Percentiles rank a stretch among this genome's conserved stretches.
phyloP scores from a whole-genome alignment of 257 asterid genomes.

The Misopates orontium region DNA sequence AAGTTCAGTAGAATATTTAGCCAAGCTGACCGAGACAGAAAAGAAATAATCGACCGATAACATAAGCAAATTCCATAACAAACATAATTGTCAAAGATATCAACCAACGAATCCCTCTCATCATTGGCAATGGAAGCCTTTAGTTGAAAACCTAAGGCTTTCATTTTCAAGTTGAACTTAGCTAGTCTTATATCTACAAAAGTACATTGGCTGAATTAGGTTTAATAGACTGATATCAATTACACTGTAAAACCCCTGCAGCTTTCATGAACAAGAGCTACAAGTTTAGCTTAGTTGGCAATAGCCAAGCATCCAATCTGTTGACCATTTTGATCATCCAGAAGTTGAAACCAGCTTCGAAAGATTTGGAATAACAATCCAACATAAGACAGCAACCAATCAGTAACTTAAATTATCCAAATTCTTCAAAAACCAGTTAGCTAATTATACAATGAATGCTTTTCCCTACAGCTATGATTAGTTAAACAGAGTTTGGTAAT shows the following conservation, averaged over 20 bases:
- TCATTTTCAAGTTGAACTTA: background rate
- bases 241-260: too few species aligned
- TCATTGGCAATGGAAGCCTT: too few species aligned
- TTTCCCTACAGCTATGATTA: too few species aligned
- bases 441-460: too few species aligned
- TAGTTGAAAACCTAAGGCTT: background rate
- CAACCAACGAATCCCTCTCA: background rate
- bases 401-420: too few species aligned
- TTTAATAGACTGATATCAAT: too few species aligned
- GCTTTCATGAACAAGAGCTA: background rate
- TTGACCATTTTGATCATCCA: background rate
- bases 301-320: background rate
- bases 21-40: slow-evolving; percentile 15
- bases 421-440: too few species aligned
- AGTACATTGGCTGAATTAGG: background rate
- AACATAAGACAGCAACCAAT: background rate
- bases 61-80: slow-evolving; percentile 12
- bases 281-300: background rate
- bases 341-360: background rate
- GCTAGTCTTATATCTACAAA: too few species aligned
- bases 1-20: slow-evolving; percentile 25
- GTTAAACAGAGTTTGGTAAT: too few species aligned
- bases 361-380: background rate
- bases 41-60: slow-evolving; percentile 15
- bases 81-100: slow-evolving; percentile 3